Evolutionary conservation across 257 asterid species (phyloP), one percentile per base, ranked within the genome.

Genomic region (Jaltomata sinuosa): DNA sequence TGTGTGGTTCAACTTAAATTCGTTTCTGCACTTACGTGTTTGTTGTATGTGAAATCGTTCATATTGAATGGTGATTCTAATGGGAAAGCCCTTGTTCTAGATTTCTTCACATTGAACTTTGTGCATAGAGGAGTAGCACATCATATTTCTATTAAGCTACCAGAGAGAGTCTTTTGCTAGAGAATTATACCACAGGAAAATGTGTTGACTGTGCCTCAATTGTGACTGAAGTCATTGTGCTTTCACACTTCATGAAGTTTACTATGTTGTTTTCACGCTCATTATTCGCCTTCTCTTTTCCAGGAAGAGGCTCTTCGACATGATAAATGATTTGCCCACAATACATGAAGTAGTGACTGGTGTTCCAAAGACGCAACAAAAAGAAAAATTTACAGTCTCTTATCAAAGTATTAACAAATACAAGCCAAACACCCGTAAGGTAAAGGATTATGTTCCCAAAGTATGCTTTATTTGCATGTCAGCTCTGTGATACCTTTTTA

Each of bases 291-390:
- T 42, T 84, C 84, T 81, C 74, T 87, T 65, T 54, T 88, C 77
- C 92, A 95, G 98, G 97, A 89, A 90, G 82, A 90, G 92, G 64
- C 97, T 95, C 54, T 95, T 94, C 88, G 87, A 86, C 91, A 85
- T 93, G 98, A 91, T 94, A 85, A 94, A 92, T 85, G 95, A 91
- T 54, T 90, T 93, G 42, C 98, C 98, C 31, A 91, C 99, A 4
- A 88, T 95, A 27, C 93, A 85, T 89, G 97, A 95, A 90, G 91
- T 92, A 57, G 94, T 95, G 85, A 86, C 92, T 55, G 97, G 97
- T 79, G 93, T 90, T 62, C 89, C 91, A 34, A 90, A 92, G 89
- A 93, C 86, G 83, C 95, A 89, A 80, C 89, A 86, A 85, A 91
- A 89, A 71, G 97, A 94, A 86, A 91, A 93, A 88, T 86, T 96